phyloP scores from a whole-genome alignment of 2,329 filamentous ascomycete genomes.

The Thermochaetoides dissita region DNA sequence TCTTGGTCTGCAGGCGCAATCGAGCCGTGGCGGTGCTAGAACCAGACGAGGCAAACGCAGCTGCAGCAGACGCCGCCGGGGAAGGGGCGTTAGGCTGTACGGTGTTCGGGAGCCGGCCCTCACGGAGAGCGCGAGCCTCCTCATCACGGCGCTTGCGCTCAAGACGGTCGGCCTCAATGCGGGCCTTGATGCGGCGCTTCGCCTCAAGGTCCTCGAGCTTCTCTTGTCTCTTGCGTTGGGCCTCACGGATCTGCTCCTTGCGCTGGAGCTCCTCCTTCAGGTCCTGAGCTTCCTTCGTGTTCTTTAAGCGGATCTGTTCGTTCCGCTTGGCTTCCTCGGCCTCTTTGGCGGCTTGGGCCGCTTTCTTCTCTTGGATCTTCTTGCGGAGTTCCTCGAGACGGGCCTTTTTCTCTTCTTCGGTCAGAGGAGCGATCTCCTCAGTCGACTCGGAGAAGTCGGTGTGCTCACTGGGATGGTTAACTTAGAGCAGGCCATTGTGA shows the following conservation, averaged over 20 bases:
- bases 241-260: slow-evolving; percentile 87
- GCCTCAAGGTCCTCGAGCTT: slow-evolving; percentile 75
- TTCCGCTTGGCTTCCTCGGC: slow-evolving; percentile 75
- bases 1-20: slow-evolving; percentile 62
- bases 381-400: slow-evolving; percentile 61
- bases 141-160: slow-evolving; percentile 77
- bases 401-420: slow-evolving; percentile 79
- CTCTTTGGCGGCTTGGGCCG: slow-evolving; percentile 53
- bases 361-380: slow-evolving; percentile 59
- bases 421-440: slow-evolving; percentile 80
- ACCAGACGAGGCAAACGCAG: slow-evolving; percentile 37
- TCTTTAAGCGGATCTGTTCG: slow-evolving; percentile 73
- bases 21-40: slow-evolving; percentile 62
- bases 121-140: slow-evolving; percentile 69
- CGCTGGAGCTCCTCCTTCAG: slow-evolving; percentile 76
- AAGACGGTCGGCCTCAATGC: slow-evolving; percentile 89
- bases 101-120: slow-evolving; percentile 42
- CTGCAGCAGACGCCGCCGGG: slow-evolving; percentile 32
- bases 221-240: slow-evolving; percentile 71
- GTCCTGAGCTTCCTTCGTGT: slow-evolving; percentile 78
- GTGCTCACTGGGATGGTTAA: slow-evolving; percentile 48
- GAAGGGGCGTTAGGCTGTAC: slow-evolving; percentile 22
- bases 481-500: not conserved
- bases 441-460: slow-evolving; percentile 85
- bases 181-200: slow-evolving; percentile 78